Base-by-base conservation (phyloP, 1,284 basidiomycete genomes). In the Entoloma clypeatum region DNA sequence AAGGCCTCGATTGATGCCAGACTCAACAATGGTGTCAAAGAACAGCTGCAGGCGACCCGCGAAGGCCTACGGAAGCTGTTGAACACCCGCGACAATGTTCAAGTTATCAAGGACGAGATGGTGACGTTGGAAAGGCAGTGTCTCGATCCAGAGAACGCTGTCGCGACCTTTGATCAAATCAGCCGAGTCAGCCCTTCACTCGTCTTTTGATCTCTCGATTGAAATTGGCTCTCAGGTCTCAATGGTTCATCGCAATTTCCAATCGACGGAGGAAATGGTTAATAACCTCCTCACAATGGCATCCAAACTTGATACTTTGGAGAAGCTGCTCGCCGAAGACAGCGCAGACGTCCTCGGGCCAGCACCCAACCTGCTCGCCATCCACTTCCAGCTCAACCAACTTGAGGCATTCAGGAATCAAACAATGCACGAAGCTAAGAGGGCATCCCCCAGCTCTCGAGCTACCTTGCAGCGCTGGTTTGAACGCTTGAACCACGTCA, bases 241-340 rank as follows among this genome's bases (percentile, higher is more conserved):
- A 13, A 84, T 88, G 68, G 89, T 98, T 1, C 95, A 99, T 60
- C 78, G 94, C 9, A 94, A 96, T 59, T 94, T 99, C 57, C 83
- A 92, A 44, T 89, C 91, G 51, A 97, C 94, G 3, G 88, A 94
- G 57, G 92, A 93, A 52, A 96, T 96, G 80, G 88, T 98, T 41
- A 83, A 86, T 49, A 93, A 95, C 59, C 76, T 99, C 23, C 74
- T 91, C 24, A 85, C 86, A 45, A 94, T 99, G 86, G 84, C 86
- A 50, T 72, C 80, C 11, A 87, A 89, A 59, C 79, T 99, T 14
- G 81, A 89, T 50, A 63, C 78, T 48, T 72, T 99, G 19, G 81
- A 91, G 50, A 74, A 76, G 29, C 79, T 95, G 72, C 79, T 99
- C 29, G 76, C 75, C 16, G 68, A 72, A 3, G 92, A 95, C 56